Base-by-base conservation (phyloP, 352 stramenopile genomes). In the Phytophthora crassamura region DNA sequence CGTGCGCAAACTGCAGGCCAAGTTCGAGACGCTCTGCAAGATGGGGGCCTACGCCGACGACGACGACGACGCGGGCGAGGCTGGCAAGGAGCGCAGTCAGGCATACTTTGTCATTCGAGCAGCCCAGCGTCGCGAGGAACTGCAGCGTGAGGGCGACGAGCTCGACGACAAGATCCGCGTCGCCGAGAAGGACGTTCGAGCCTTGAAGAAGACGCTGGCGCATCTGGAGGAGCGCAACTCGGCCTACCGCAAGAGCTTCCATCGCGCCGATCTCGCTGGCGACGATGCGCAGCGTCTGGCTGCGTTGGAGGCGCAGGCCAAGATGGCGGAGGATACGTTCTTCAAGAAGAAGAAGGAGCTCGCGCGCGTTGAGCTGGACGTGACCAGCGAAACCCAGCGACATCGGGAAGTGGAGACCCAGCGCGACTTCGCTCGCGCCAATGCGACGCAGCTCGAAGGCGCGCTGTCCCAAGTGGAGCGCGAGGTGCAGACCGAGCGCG, bases 261-360 rank as follows among this genome's bases (percentile, higher is more conserved):
- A 97, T 49, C 83, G 90, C 7, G 93, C 93, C 1, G 91, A 99
- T 62, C 78, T 93, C 15, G 86, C 79, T 46, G 82, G 86, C 42
- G 77, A 88, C 28, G 92, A 98, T 11, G 93, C 90, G 2, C 69
- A 93, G 46, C 85, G 94, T 59, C 78, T 99, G 66, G 73, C 71
- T 46, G 76, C 86, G 46, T 78, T 99, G 11, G 89, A 98, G 60
- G 78, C 95, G 7, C 86, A 98, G 65, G 77, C 78, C 4, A 97
- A 98, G 72, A 73, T 89, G 36, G 74, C 82, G 1, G 90, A 97
- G 42, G 93, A 98, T 54, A 66, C 63, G 28, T 86, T 98, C 47
- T 98, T 98, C 65, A 91, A 93, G 38, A 89, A 93, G 64, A 98
- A 98, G 75, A 98, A 98, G 63, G 94, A 98, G 69, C 74, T 98